A percentile compares a stretch with the other conserved stretches of the same genome.
Conservation (phyloP, 2,329 filamentous ascomycete species). For the Shiraia sp. region DNA sequence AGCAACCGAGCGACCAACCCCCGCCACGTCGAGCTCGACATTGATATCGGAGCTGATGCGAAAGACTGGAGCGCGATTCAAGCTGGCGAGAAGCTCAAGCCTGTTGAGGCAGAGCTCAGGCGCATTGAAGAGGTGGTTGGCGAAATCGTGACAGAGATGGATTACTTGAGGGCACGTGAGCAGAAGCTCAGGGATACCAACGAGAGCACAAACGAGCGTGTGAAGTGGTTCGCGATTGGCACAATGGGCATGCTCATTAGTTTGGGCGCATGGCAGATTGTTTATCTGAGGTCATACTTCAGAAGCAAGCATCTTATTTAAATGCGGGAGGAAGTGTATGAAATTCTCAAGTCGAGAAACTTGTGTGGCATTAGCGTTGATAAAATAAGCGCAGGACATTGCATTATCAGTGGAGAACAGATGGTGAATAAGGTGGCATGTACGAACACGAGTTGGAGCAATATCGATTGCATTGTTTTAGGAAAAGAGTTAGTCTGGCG, state of each 20-base stretch:
- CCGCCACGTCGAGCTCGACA: slow-evolving; percentile 85
- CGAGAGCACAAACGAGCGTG: slow-evolving; percentile 97
- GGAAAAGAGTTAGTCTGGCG: slow-evolving; percentile 20
- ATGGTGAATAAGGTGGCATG: slow-evolving; percentile 8
- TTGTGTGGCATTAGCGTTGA: not conserved
- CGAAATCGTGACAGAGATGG: slow-evolving; percentile 93
- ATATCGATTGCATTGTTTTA: slow-evolving; percentile 21
- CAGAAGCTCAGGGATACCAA: slow-evolving; percentile 98
- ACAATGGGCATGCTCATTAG: slow-evolving; percentile 90
- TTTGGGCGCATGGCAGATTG: slow-evolving; percentile 94
- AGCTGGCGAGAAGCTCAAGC: slow-evolving; percentile 95
- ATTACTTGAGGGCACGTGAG: slow-evolving; percentile 86
- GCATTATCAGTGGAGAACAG: not conserved
- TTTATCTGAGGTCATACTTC: slow-evolving; percentile 98
- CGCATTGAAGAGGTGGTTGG: slow-evolving; percentile 87
- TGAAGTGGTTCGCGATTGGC: slow-evolving; percentile 97
- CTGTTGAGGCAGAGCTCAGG: slow-evolving; percentile 90
- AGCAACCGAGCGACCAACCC: slow-evolving; percentile 41
- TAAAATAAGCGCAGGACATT: not conserved
- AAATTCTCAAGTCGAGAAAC: not conserved
- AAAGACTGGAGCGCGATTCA: slow-evolving; percentile 98
- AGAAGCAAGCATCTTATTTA: slow-evolving; percentile 58
- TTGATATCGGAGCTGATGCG: slow-evolving; percentile 94
- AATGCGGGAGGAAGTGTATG: slow-evolving; percentile 2
- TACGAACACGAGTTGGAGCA: slow-evolving; percentile 21